Conservation (phyloP, 768 basidiomycete species). For the Auricularia cornea region DNA sequence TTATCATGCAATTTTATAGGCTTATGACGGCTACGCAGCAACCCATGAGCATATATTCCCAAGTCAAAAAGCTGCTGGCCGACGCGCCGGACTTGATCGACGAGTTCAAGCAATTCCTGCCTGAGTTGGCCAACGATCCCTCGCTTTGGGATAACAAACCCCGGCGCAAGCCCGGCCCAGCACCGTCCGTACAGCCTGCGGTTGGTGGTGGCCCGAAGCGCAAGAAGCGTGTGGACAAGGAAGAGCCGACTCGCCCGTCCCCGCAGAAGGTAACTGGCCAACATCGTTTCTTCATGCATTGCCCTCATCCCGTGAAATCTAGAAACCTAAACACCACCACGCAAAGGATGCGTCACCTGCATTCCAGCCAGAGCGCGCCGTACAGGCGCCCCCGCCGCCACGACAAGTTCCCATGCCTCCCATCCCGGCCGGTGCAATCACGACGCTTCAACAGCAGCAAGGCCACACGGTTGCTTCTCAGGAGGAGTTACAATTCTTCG, state of each 20-base stretch:
- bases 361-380: background rate
- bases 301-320: background rate
- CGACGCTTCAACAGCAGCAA: conserved; percentile 24
- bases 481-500: conserved; percentile 83
- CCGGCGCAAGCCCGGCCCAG: conserved; percentile 22
- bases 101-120: conserved; percentile 71
- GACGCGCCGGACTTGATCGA: conserved; percentile 66
- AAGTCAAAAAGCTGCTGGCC: conserved; percentile 62
- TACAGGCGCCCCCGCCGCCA: conserved; percentile 8
- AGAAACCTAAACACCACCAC: conserved; percentile 21
- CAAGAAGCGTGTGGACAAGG: conserved; percentile 49
- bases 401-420: conserved; percentile 13
- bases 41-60: conserved; percentile 38
- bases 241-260: conserved; percentile 20
- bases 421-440: background rate
- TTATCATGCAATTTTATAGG: no score
- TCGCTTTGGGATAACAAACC: conserved; percentile 34
- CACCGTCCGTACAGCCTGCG: conserved; percentile 27
- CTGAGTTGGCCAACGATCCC: conserved; percentile 46
- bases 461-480: conserved; percentile 7
- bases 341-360: background rate
- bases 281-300: background rate
- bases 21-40: no score
- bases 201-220: conserved; percentile 42
- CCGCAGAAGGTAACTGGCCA: background rate